Evolutionary conservation across 495 filamentous ascomycete species (phyloP), one percentile per base, ranked within the genome.

Genomic region (Chaetomium tenue): DNA sequence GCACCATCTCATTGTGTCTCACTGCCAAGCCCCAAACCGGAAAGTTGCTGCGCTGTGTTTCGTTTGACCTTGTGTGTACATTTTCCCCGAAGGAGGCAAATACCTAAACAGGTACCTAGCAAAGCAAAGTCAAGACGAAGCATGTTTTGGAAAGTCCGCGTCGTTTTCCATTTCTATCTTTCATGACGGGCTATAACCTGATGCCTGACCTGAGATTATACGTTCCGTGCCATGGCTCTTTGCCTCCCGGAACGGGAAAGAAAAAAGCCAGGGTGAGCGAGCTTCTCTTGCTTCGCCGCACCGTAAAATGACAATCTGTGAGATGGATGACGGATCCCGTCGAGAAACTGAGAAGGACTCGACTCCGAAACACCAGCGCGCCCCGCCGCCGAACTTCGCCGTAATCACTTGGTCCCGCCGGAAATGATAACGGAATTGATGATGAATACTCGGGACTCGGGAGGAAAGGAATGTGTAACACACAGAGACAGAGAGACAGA

Each of bases 211-310:
- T 37, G 33, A 37, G 11, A 23, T 23, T 50, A 22, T 23, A 20
- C 20, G 20, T 23, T 50, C 22, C 47, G 47, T 3, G 20, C 16
- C 20, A 50, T 50, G 5, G 2, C 47, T n/a, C 46, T 48, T 25
- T 50, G 20, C 11, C 47, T 23, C 20, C 39, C 3, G 18, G 12
- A 18, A 33, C 12, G 2, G 9, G 0, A 23, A 22, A 33, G 40
- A 25, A 9, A 47, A n/a, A 18, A 12, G n/a, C n/a, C 0, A n/a
- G 28, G 42, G 42, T 1, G 15, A 53, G 33, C 39, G 9, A 53
- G 33, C 39, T 47, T 59, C 15, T 20, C 12, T 20, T 23, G 58
- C 58, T 39, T 25, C 30, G 58, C 58, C 46, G 46, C 58, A 51
- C 4, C n/a, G n/a, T 26, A 39, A 51, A 60, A 60, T 15, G 28